These are phyloP conservation scores for Erucastrum elatum DNA, from an alignment of 345 rosid genomes.

Conservation along the genomic window DNA sequence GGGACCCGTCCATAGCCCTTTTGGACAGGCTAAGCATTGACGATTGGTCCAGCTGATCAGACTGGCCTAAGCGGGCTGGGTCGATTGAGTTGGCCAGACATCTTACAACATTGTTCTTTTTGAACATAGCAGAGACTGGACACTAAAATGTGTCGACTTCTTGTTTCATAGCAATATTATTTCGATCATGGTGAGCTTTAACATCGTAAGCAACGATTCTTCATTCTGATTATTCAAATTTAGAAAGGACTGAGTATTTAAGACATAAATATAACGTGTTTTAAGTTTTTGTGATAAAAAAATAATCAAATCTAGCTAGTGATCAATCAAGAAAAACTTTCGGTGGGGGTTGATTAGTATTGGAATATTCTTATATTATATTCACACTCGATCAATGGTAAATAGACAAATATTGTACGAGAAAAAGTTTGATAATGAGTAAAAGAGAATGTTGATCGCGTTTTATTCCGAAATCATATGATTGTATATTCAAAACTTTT, in stretches of 20 bases:
- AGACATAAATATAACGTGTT: slow-evolving; percentile 15
- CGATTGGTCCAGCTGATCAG: neutral
- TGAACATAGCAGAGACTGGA: neutral
- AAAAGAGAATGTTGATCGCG: slow-evolving; percentile 3
- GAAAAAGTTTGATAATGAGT: slow-evolving; percentile 25
- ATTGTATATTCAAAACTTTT: neutral
- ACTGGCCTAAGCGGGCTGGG: neutral
- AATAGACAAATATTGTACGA: slow-evolving; percentile 34
- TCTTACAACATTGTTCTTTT: neutral
- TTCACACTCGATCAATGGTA: slow-evolving; percentile 25
- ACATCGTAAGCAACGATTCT: neutral
- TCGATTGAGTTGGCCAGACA: slow-evolving; percentile 19
- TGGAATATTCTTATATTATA: slow-evolving; percentile 11
- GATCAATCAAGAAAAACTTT: slow-evolving; percentile 28
- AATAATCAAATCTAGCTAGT: slow-evolving; percentile 7
- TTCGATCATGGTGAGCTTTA: neutral
- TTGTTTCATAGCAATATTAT: neutral
- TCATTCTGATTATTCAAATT: neutral
- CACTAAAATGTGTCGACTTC: neutral
- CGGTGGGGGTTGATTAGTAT: slow-evolving; percentile 18
- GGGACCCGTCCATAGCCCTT: neutral
- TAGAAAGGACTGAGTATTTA: neutral
- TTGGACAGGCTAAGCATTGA: neutral
- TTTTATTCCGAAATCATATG: slow-evolving; percentile 28
- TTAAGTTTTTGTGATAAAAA: neutral